Evolutionary conservation across 352 stramenopile genomes (phyloP), one percentile per base, ranked within the genome.

Genomic region (Globisporangium okanoganense): DNA sequence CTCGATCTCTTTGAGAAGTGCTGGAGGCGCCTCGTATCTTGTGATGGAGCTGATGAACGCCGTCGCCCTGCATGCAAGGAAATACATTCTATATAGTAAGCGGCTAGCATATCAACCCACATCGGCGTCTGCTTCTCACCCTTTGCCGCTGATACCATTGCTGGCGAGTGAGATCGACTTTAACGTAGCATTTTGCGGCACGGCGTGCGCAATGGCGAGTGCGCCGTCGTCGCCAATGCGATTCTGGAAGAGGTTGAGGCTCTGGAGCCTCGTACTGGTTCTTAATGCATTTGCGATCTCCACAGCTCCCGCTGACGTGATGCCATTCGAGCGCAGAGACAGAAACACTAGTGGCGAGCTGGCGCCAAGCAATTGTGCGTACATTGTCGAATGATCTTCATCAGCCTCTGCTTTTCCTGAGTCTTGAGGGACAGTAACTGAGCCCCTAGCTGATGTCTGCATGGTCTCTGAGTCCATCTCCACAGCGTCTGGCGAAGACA

Each of bases 211-310:
- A 16, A 93, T 66, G 5, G 73, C 84, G 7, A 73, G 33, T 0
- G 78, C 79, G 2, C 84, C 84, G 18, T 67, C 71, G 58, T 93
- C 79, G 0, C 69, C 71, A 12, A 93, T 69, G 0, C 55, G 29
- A 55, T 93, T 93, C 27, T 85, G 72, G 41, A 91, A 93, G 35
- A 91, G 59, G 47, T 91, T 93, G 31, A 93, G 73, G 29, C 74
- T 62, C 61, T 84, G 63, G 6, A 93, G 71, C 13, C 55, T 85
- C 38, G 72, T 67, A 64, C 82, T 90, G 7, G n/a, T 29, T 0
- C 71, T 71, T 0, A 93, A 51, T 3, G 69, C 66, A 5, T 53
- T 45, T 0, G 78, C 81, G 5, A 93, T 62, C 22, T 72, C 75
- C 1, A 52, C 29, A 0, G 76, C 80, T 56, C 75, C 78, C 14